These are phyloP conservation scores for Rutidosis leptorrhynchoides DNA, from an alignment of 129 eudicot species.

Conservation along the genomic window DNA sequence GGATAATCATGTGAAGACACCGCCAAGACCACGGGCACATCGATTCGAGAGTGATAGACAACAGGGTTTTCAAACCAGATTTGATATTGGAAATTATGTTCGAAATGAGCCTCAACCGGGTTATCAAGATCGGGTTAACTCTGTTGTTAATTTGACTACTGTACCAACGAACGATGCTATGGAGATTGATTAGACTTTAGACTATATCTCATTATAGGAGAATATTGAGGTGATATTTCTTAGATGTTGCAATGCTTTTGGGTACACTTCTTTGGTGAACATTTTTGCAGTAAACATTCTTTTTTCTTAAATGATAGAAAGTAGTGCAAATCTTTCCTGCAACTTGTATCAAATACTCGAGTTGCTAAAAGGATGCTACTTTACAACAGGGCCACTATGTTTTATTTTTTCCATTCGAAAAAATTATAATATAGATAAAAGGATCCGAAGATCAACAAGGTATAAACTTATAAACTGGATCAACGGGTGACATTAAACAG, in stretches of 20 bases:
- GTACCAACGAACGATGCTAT: not conserved
- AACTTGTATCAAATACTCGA: too few relatives aligned
- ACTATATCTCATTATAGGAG: slow-evolving; percentile 10
- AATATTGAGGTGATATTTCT: slow-evolving; percentile 36
- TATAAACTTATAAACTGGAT: too few relatives aligned
- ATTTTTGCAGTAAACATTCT: too few relatives aligned
- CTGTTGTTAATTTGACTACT: slow-evolving; percentile 22
- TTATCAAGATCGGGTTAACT: slow-evolving; percentile 12
- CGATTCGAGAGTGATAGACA: slow-evolving; percentile 52
- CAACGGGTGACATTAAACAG: too few relatives aligned
- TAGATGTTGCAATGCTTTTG: not conserved
- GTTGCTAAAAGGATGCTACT: too few relatives aligned
- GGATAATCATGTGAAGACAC: slow-evolving; percentile 36
- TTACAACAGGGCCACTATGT: too few relatives aligned
- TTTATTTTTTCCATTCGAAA: too few relatives aligned
- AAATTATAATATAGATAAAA: too few relatives aligned
- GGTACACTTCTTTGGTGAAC: not conserved
- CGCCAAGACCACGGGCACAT: slow-evolving; percentile 54
- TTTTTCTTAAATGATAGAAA: too few relatives aligned
- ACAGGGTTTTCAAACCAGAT: slow-evolving; percentile 13
- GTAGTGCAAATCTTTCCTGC: too few relatives aligned
- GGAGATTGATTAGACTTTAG: slow-evolving; percentile 16
- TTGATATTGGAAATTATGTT: slow-evolving; percentile 32
- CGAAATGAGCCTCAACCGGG: not conserved
- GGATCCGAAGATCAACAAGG: too few relatives aligned